Evolutionary conservation across 176 grass and related monocot genomes (phyloP).

Genomic region (Tuctoria greenei): DNA sequence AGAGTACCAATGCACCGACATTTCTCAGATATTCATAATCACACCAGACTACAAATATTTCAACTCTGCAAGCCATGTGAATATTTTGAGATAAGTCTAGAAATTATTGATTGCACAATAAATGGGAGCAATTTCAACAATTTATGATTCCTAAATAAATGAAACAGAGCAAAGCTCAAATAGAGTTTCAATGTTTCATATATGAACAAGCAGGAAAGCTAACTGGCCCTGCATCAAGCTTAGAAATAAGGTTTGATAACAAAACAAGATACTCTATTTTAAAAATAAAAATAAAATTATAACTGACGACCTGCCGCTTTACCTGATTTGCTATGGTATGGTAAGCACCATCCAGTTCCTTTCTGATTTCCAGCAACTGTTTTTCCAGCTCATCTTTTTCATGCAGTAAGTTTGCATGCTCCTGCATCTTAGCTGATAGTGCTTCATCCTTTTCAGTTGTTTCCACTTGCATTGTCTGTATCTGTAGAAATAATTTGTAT

Average conservation of each 20-base stretch:
- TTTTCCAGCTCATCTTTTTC: slow-evolving; percentile 63
- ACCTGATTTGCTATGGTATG: slow-evolving; percentile 89
- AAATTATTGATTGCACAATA: background rate
- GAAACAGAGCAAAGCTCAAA: background rate
- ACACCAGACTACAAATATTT: background rate
- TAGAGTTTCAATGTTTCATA: slow-evolving; percentile 5
- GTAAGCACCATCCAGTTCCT: slow-evolving; percentile 70
- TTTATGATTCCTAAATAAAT: background rate
- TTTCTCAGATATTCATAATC: background rate
- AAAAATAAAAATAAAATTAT: background rate
- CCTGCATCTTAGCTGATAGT: slow-evolving; percentile 56
- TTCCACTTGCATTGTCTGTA: slow-evolving; percentile 69
- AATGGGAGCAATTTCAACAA: background rate
- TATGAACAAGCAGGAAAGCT: slow-evolving; percentile 8
- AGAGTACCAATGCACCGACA: background rate
- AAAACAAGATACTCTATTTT: background rate
- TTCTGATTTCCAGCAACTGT: slow-evolving; percentile 63
- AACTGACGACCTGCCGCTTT: background rate
- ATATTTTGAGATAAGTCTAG: background rate
- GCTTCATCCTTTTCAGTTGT: slow-evolving; percentile 70
- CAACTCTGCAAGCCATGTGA: background rate
- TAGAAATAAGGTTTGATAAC: slow-evolving; percentile 21
- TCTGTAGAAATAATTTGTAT: slow-evolving; percentile 47
- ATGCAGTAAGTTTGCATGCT: slow-evolving; percentile 54
- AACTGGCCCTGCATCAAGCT: background rate